Base-by-base conservation (phyloP, 2,329 filamentous ascomycete species). In the Calonectria fujianensis region DNA sequence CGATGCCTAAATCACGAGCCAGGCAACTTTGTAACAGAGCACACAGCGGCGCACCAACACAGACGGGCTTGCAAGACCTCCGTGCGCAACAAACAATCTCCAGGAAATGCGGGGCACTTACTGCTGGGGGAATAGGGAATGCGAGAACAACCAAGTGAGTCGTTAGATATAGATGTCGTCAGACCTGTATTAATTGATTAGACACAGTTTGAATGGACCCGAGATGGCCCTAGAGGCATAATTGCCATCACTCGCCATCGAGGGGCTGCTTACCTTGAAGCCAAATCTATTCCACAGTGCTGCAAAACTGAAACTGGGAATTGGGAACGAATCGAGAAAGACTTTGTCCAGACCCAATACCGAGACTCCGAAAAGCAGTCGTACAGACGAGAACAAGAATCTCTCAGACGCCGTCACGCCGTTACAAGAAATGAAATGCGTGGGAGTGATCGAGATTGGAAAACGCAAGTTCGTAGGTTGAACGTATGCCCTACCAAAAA, bases 381-480 rank as follows among this genome's bases (percentile, higher is more conserved):
- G 82, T 82, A 82, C 81, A 83, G 83, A 83, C 78, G 81, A 83
- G 79, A 81, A 82, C 78, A 81, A 83, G 76, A 80, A 79, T 80
- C 77, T 84, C 79, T 84, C 79, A 82, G 82, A 86, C 84, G 83
- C 85, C 85, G 80, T 84, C 84, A 86, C 85, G 84, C 85, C 84
- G 80, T 76, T 81, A 80, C 80, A 80, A 81, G 82, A 80, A 83
- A 83, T 76, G 77, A 77, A 81, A 81, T 83, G 81, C 81, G 82
- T 80, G 76, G 59, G 78, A 80, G 75, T 64, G 77, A 74, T 79
- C 51, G 77, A 68, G 69, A 73, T 51, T 80, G 80, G 74, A 76
- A 81, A 81, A 82, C 75, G 74, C 76, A 75, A 80, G 80, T 79
- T 81, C 78, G 80, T 80, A 73, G 77, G 80, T 74, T 76, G 78